Evolutionary conservation across 495 filamentous ascomycete genomes (phyloP), one percentile per base, ranked within the genome.

Genomic region (Hypoxylon cercidicola): DNA sequence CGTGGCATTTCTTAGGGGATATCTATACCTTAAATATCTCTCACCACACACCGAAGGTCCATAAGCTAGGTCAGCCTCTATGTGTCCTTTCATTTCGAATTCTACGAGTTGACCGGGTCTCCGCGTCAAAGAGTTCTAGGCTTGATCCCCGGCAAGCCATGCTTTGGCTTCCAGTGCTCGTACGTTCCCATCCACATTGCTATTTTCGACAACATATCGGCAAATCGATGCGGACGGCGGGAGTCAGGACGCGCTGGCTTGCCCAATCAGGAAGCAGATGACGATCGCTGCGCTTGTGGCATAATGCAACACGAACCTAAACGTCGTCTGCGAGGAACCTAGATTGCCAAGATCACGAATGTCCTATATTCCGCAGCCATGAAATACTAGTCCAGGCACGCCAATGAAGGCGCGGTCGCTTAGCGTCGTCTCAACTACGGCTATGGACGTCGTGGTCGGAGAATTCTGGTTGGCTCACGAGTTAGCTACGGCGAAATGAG

Each of bases 231-330:
- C 16, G 21, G 53, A 60, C 63, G 30, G 62, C 62, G 44, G 65
- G 67, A 61, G 61, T 66, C 62, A 70, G 8, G 57, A 70, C 51
- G 67, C 67, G 67, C 67, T 62, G 62, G 63, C 5, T 55, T 34
- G 19, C n/a, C 67, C 67, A 66, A 70, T 66, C 10, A 54, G 45
- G 32, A 28, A 52, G 45, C 47, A 59, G 35, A 59, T 52, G 56
- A 52, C 55, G 49, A 35, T 51, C 46, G 16, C 18, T 43, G 40
- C 39, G 56, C 52, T 64, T 64, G 23, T 21, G 16, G 11, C 30
- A 49, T 47, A 7, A 45, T 54, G 30, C 49, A 10, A 45, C 20
- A 15, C 13, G 9, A 37, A 4, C 49, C 25, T 34, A 1, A 45
- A 16, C 34, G 9, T 32, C 6, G 21, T 30, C 12, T 13, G 25